Conservation (phyloP, 768 basidiomycete genomes). For the Collybia sordida region DNA sequence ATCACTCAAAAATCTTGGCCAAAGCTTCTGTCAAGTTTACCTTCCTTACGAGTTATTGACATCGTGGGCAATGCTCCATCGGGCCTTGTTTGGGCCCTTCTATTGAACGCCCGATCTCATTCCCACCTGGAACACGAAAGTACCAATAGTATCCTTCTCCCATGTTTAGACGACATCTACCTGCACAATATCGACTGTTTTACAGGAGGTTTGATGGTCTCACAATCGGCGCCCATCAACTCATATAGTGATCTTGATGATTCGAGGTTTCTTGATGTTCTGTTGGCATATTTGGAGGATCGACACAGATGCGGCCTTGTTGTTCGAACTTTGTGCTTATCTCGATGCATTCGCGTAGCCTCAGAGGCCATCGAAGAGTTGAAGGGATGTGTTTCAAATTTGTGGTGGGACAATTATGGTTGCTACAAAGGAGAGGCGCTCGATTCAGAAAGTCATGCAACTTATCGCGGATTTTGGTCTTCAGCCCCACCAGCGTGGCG, state of each 20-base stretch:
- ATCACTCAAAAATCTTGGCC: slow-evolving; percentile 41
- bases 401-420: slow-evolving; percentile 31
- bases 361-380: slow-evolving; percentile 23
- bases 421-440: slow-evolving; percentile 23
- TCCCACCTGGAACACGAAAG: slow-evolving; percentile 25
- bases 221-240: slow-evolving; percentile 26
- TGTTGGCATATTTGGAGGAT: slow-evolving; percentile 28
- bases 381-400: slow-evolving; percentile 26
- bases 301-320: slow-evolving; percentile 24
- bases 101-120: slow-evolving; percentile 33
- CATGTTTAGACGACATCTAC: slow-evolving; percentile 35
- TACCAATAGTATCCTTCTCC: slow-evolving; percentile 26
- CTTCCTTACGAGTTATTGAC: slow-evolving; percentile 33
- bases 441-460: slow-evolving; percentile 19
- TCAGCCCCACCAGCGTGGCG: slow-evolving; percentile 13
- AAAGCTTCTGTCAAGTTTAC: slow-evolving; percentile 25
- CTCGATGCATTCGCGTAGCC: slow-evolving; percentile 28
- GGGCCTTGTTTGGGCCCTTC: slow-evolving; percentile 38
- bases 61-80: slow-evolving; percentile 36
- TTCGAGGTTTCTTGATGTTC: slow-evolving; percentile 40
- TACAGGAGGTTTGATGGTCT: slow-evolving; percentile 40
- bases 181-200: slow-evolving; percentile 37
- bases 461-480: slow-evolving; percentile 26
- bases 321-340: slow-evolving; percentile 35
- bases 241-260: slow-evolving; percentile 38